These are phyloP conservation scores for Fusarium sp. DNA, from an alignment of 2,329 filamentous ascomycete genomes.

Conservation along the genomic window DNA sequence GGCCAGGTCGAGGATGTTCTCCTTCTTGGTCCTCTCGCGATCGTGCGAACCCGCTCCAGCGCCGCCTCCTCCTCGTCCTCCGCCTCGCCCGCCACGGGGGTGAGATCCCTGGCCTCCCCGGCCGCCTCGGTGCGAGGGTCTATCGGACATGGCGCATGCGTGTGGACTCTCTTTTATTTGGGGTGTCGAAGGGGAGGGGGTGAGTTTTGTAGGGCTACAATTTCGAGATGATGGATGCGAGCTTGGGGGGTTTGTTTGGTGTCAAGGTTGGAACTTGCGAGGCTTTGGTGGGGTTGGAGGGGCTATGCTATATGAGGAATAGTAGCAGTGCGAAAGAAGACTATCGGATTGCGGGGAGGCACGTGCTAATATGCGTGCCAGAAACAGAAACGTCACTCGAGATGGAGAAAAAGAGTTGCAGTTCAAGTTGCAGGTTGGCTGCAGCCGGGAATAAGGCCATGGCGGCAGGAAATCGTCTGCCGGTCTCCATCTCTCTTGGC, in stretches of 20 bases:
- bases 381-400: not conserved
- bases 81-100: constrained; percentile 56
- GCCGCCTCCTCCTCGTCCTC: constrained; percentile 58
- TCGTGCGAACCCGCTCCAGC: constrained; percentile 56
- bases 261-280: constrained; percentile 34
- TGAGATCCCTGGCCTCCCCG: constrained; percentile 56
- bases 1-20: constrained; percentile 94
- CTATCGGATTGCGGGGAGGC: not conserved
- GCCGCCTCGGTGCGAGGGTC: constrained; percentile 59
- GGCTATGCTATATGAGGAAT: constrained; percentile 11
- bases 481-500: not conserved
- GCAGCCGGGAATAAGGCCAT: constrained; percentile 2
- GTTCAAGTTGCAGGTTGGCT: not conserved
- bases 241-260: constrained; percentile 19
- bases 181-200: constrained; percentile 3
- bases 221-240: constrained; percentile 20
- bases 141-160: constrained; percentile 59
- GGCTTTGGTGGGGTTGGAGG: constrained; percentile 31
- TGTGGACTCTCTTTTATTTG: constrained; percentile 25
- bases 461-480: not conserved
- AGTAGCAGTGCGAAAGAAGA: not conserved
- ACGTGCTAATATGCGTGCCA: not conserved
- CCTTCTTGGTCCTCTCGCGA: constrained; percentile 90
- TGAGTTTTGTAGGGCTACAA: constrained; percentile 1
- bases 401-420: not conserved